phyloP scores from a whole-genome alignment of 2,329 filamentous ascomycete genomes.

The Seiridium unicorne region DNA sequence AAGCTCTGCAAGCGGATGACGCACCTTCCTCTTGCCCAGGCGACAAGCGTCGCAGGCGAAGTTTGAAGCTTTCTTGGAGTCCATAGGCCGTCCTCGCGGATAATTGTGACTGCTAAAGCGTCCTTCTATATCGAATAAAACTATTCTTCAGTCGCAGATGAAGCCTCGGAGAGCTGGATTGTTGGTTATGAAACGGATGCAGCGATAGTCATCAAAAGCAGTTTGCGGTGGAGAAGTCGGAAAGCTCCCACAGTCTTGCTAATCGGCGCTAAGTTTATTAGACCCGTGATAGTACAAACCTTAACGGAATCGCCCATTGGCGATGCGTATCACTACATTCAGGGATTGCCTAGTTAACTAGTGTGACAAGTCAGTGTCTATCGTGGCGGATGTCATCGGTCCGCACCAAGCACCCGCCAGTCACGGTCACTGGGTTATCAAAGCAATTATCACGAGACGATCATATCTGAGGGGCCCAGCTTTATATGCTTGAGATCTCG shows the following conservation, averaged over 20 bases:
- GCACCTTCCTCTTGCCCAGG: conserved; percentile 5
- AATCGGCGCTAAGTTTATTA: no score
- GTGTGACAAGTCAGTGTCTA: not conserved
- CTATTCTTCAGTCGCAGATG: not conserved
- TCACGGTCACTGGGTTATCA: no score
- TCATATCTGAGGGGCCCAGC: not conserved
- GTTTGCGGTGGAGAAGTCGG: not conserved
- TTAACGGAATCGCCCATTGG: no score
- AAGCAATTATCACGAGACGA: no score
- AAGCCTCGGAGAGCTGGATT: not conserved
- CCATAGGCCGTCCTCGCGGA: not conserved
- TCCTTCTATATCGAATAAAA: not conserved
- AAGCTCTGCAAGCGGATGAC: not conserved
- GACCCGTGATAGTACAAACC: no score
- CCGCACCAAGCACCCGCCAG: not conserved
- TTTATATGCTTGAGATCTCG: not conserved
- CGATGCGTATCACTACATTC: no score
- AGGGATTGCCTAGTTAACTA: no score
- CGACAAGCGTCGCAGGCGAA: conserved; percentile 7
- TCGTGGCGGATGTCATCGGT: not conserved
- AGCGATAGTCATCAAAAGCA: not conserved
- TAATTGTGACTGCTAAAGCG: not conserved
- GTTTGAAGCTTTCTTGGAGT: not conserved
- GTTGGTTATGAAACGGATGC: not conserved
- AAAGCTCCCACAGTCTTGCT: not conserved